phyloP scores from a whole-genome alignment of 148 eudicot species.

The Linanthus parryae region DNA sequence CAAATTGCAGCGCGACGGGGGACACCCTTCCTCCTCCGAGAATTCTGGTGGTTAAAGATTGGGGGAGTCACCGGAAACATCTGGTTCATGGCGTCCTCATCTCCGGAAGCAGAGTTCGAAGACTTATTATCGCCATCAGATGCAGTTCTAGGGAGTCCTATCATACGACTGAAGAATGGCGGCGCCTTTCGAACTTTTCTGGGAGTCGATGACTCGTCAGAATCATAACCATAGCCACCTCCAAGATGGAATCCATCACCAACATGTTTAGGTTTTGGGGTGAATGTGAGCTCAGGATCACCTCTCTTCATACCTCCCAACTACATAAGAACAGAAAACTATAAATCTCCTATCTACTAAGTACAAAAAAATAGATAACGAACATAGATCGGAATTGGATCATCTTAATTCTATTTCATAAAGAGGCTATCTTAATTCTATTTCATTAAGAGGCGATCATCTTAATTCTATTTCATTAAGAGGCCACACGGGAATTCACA shows the following conservation, averaged over 20 bases:
- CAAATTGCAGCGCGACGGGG: constrained; percentile 42
- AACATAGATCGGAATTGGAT: too few species aligned
- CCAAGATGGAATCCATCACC: constrained; percentile 11
- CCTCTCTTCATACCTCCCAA: constrained; percentile 33
- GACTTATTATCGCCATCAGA: constrained; percentile 10
- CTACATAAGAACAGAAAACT: constrained; percentile 13
- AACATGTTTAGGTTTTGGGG: constrained; percentile 15
- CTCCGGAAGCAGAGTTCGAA: constrained; percentile 10
- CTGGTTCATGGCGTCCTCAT: constrained; percentile 12
- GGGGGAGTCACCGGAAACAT: constrained; percentile 39
- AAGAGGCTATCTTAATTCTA: too few species aligned
- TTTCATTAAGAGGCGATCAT: too few species aligned
- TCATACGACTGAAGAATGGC: constrained; percentile 5
- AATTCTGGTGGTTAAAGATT: constrained; percentile 26
- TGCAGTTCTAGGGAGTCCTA: constrained; percentile 3
- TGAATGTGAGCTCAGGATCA: constrained; percentile 35
- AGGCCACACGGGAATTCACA: too few species aligned
- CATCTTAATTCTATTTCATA: too few species aligned
- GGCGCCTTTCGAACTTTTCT: constrained; percentile 17
- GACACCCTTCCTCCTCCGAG: constrained; percentile 37
- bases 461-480: too few species aligned
- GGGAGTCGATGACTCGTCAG: constrained; percentile 26
- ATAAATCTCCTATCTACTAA: too few species aligned
- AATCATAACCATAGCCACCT: constrained; percentile 17
- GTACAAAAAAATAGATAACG: too few species aligned